phyloP scores from a whole-genome alignment of 306 rosid genomes.

The Glycine tomentella region DNA sequence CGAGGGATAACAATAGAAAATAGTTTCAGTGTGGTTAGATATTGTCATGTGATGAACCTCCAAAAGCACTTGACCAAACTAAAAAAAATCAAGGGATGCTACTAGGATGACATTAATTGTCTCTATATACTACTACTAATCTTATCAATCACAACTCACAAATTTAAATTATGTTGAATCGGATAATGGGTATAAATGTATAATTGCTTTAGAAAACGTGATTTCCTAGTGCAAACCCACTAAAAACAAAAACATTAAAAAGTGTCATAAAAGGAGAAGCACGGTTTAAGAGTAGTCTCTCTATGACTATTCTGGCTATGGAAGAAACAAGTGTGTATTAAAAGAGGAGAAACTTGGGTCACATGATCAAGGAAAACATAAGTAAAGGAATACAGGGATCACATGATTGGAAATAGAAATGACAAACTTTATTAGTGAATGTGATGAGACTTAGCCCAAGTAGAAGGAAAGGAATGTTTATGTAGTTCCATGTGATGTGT shows the following conservation, averaged over 20 bases:
- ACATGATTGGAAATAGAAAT: conserved; percentile 33
- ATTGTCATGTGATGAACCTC: conserved; percentile 64
- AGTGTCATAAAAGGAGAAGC: conserved; percentile 39
- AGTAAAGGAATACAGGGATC: conserved; percentile 34
- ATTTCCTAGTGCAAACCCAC: conserved; percentile 7
- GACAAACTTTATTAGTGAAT: conserved; percentile 51
- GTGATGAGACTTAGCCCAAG: conserved; percentile 56
- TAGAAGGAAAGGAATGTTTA: conserved; percentile 54
- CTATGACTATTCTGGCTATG: conserved; percentile 41
- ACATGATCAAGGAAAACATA: conserved; percentile 37
- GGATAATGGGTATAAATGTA: neutral
- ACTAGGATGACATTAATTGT: conserved; percentile 8
- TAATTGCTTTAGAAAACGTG: conserved; percentile 22
- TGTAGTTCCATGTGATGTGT: conserved; percentile 40
- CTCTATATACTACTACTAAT: conserved; percentile 13
- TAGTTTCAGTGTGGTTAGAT: conserved; percentile 43
- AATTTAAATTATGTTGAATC: neutral
- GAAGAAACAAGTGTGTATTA: conserved; percentile 44
- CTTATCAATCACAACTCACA: neutral
- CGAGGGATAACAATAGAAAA: conserved; percentile 50
- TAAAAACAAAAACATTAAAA: conserved; percentile 8
- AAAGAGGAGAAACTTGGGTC: conserved; percentile 48
- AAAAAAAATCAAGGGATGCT: conserved; percentile 9
- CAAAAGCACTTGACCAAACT: conserved; percentile 48
- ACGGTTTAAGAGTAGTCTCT: conserved; percentile 44